A percentile compares a stretch with the other conserved stretches of the same genome.
Conservation (phyloP, 768 basidiomycete species). For the Leucocoprinus leucothites region DNA sequence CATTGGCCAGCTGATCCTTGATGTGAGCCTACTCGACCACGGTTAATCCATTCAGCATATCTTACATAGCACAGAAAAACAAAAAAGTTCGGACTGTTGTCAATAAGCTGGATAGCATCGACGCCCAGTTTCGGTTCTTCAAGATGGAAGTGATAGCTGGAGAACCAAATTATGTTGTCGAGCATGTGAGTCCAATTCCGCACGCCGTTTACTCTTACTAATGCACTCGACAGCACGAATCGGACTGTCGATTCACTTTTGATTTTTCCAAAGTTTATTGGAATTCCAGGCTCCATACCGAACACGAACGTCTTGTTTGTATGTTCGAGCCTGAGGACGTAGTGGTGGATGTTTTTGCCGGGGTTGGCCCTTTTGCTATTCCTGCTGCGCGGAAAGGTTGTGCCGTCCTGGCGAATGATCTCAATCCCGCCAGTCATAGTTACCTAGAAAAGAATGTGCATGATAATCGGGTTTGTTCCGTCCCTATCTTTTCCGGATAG, state of each 20-base stretch:
- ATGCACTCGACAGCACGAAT: slow-evolving; percentile 59
- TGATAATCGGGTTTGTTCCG: slow-evolving; percentile 66
- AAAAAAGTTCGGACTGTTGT: slow-evolving; percentile 80
- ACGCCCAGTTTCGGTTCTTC: slow-evolving; percentile 87
- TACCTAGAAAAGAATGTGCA: slow-evolving; percentile 71
- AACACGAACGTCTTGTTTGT: slow-evolving; percentile 83
- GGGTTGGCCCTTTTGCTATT: slow-evolving; percentile 94
- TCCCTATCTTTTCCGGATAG: slow-evolving; percentile 1
- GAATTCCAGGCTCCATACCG: slow-evolving; percentile 93
- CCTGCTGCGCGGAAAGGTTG: slow-evolving; percentile 93
- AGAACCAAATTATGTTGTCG: slow-evolving; percentile 80
- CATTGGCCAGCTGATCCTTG: slow-evolving; percentile 90
- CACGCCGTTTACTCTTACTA: slow-evolving; percentile 1
- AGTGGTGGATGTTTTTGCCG: slow-evolving; percentile 92
- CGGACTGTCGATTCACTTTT: slow-evolving; percentile 84
- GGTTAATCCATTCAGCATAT: slow-evolving; percentile 1
- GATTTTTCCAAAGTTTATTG: slow-evolving; percentile 97
- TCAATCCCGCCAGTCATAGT: slow-evolving; percentile 86
- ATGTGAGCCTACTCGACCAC: slow-evolving; percentile 50
- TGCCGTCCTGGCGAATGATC: slow-evolving; percentile 86
- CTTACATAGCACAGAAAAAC: slow-evolving; percentile 67
- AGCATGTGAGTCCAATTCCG: slow-evolving; percentile 62
- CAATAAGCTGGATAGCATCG: slow-evolving; percentile 88
- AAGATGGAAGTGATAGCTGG: slow-evolving; percentile 97
- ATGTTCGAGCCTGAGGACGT: slow-evolving; percentile 74